Conservation (phyloP, 306 rosid genomes). For the Quillaja saponaria region DNA sequence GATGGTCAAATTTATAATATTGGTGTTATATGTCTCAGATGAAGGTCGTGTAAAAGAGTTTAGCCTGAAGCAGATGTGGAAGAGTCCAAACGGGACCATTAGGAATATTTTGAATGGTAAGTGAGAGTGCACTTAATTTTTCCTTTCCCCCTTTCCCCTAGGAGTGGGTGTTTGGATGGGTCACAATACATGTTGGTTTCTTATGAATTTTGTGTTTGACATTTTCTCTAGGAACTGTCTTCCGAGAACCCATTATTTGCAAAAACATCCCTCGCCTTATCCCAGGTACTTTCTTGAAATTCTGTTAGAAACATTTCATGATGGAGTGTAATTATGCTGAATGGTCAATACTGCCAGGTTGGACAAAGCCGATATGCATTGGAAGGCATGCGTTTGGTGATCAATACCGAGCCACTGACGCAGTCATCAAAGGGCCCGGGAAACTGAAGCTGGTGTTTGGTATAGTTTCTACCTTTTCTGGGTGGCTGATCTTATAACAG, state of each 20-base stretch:
- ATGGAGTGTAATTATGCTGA: slow-evolving; percentile 24
- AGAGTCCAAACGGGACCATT: slow-evolving; percentile 97
- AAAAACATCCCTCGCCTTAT: slow-evolving; percentile 90
- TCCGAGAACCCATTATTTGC: slow-evolving; percentile 98
- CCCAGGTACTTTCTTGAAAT: slow-evolving; percentile 67
- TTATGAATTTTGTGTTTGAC: slow-evolving; percentile 1
- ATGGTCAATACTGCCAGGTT: slow-evolving; percentile 50
- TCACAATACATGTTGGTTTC: slow-evolving; percentile 13
- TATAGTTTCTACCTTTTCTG: slow-evolving; percentile 40
- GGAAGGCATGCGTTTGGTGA: slow-evolving; percentile 99
- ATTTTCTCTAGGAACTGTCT: slow-evolving; percentile 78
- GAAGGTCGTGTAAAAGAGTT: slow-evolving; percentile 91
- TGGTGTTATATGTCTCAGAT: slow-evolving; percentile 55
- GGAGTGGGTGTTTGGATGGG: slow-evolving; percentile 1
- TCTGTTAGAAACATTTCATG: slow-evolving; percentile 12
- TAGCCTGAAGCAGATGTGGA: slow-evolving; percentile 89
- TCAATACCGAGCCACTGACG: slow-evolving; percentile 90
- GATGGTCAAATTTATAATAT: slow-evolving; percentile 26
- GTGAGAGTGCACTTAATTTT: slow-evolving; percentile 8
- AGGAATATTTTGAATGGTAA: slow-evolving; percentile 95
- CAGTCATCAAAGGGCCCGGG: slow-evolving; percentile 91
- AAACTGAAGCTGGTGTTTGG: slow-evolving; percentile 85
- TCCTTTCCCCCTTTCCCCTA: not conserved
- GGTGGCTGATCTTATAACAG: slow-evolving; percentile 3
- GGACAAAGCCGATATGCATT: slow-evolving; percentile 92